phyloP scores from a whole-genome alignment of 192 early-diverging fungal species.

The Chytriomyces sp. region DNA sequence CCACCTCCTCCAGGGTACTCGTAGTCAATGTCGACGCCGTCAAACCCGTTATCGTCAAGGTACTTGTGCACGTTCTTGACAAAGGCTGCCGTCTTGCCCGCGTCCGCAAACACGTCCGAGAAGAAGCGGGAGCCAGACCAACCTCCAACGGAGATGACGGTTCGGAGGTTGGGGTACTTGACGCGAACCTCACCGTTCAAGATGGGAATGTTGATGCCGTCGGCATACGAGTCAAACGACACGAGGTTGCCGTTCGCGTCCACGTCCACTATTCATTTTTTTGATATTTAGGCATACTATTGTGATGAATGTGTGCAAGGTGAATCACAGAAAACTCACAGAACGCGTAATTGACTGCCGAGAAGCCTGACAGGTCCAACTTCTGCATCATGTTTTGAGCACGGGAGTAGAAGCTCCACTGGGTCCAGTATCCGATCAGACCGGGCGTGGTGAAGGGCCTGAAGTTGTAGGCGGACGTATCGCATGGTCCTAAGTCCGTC shows the following conservation, averaged over 20 bases:
- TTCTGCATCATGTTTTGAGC: constrained; percentile 5
- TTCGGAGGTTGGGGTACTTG: constrained; percentile 20
- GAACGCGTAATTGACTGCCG: constrained; percentile 13
- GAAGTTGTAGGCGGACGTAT: neutral
- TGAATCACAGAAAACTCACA: neutral
- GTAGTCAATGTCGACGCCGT: constrained; percentile 17
- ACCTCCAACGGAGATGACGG: constrained; percentile 18
- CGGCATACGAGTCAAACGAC: constrained; percentile 19
- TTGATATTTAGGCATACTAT: neutral
- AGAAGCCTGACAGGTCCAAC: neutral
- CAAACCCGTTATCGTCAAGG: constrained; percentile 9
- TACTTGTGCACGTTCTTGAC: constrained; percentile 9
- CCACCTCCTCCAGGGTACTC: constrained; percentile 20
- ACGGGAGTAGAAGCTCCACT: constrained; percentile 11
- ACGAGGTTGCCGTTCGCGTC: constrained; percentile 5
- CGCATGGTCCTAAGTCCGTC: neutral
- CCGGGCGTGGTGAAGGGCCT: constrained; percentile 9
- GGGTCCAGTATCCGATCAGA: constrained; percentile 23
- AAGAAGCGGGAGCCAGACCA: constrained; percentile 20
- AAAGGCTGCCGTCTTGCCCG: neutral
- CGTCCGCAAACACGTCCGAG: constrained; percentile 3
- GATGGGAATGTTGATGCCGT: constrained; percentile 1
- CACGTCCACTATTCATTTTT: constrained; percentile 16
- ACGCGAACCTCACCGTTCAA: neutral
- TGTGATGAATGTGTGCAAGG: too few species aligned